Evolutionary conservation across 495 filamentous ascomycete genomes (phyloP).

Genomic region (Trichoderma erinaceum): DNA sequence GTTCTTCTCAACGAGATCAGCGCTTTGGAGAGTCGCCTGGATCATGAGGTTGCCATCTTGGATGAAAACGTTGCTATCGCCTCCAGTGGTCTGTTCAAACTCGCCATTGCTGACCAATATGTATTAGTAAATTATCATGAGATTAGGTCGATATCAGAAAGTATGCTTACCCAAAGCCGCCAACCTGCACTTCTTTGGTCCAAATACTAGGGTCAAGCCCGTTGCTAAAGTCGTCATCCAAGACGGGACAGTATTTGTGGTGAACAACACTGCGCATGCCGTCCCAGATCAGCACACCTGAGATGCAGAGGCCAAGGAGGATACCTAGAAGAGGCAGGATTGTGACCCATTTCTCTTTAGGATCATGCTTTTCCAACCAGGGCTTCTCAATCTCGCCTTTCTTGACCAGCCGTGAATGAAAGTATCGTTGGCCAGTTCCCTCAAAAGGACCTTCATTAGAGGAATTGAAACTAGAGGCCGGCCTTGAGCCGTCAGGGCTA

Average conservation of each 20-base stretch:
- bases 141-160: not conserved
- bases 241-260: constrained; percentile 66
- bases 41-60: constrained; percentile 64
- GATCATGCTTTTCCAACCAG: constrained; percentile 62
- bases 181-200: constrained; percentile 72
- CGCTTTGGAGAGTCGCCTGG: constrained; percentile 69
- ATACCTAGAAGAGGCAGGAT: constrained; percentile 69
- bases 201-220: constrained; percentile 59
- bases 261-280: constrained; percentile 61
- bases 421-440: constrained; percentile 50
- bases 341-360: constrained; percentile 78
- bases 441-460: constrained; percentile 35
- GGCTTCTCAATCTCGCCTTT: constrained; percentile 65
- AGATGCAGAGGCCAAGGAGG: constrained; percentile 55
- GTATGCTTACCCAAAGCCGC: constrained; percentile 68
- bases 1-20: constrained; percentile 54
- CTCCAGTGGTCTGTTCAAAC: constrained; percentile 67
- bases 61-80: constrained; percentile 66
- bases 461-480: constrained; percentile 46
- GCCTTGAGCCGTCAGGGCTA: constrained; percentile 50
- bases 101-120: constrained; percentile 59
- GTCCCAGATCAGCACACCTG: constrained; percentile 64
- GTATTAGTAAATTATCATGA: not conserved
- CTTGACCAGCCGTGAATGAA: constrained; percentile 66
- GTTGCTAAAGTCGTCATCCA: constrained; percentile 61